Base-by-base conservation (phyloP, 352 stramenopile species). In the Pythium aquatile region DNA sequence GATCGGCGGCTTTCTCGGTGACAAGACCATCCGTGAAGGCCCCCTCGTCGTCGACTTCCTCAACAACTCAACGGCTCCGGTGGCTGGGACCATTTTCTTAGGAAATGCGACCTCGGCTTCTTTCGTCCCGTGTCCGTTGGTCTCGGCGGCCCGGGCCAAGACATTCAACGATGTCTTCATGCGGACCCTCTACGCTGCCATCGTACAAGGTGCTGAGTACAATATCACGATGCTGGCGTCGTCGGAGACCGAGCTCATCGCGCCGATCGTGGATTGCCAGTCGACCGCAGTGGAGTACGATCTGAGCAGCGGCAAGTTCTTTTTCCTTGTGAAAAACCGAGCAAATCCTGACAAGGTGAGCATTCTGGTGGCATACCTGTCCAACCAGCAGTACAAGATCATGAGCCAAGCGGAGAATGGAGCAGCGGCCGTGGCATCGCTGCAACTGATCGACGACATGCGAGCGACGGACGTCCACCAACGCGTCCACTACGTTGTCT, bases 371-470 rank as follows among this genome's bases (percentile, higher is more conserved):
- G 44, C 58, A 1, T 63, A 57, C 10, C 20, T 66, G 7, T 65
- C 64, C 28, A 66, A 66, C 20, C 64, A 70, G 26, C 49, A 70
- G 37, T 66, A 55, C 37, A 56, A 42, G 6, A 48, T 59, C 11
- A 39, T 26, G 2, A 26, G n/a, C 8, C 35, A 53, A 8, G 58
- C 17, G 17, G 39, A 70, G 33, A 57, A n/a, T 20, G 64, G 64
- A 7, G 42, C 64, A 5, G 58, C 52, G 13, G 44, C 40, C 4
- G 46, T 70, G n/a, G 65, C 35, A 2, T 52, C 53, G 11, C 28
- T 70, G 24, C 57, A 65, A 17, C n/a, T 66, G 13, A 24, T 65
- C 24, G 13, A 39, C 35, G 64, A 70, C 42, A 70, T 70, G 64
- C 39, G 51, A 5, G 44, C 14, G 10, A 57, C 63, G 0, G 32